Conservation (phyloP, 805 yeast genomes). For the Yarrowia osloensis region DNA sequence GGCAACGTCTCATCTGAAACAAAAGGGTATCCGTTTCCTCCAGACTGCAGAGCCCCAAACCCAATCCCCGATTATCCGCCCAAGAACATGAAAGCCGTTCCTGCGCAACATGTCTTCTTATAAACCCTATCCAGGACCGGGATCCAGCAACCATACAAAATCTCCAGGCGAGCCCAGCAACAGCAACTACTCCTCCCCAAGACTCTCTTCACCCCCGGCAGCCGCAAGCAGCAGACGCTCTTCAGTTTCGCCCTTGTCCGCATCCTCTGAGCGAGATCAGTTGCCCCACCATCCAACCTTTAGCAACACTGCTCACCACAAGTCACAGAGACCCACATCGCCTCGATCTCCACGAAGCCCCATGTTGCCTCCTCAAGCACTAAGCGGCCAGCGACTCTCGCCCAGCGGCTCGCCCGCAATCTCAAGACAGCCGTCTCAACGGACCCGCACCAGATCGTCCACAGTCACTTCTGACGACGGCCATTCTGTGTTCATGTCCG, state of each 20-base stretch:
- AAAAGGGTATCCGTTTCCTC: constrained; percentile 7
- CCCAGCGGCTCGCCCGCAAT: neutral
- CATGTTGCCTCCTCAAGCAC: neutral
- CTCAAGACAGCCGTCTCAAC: neutral
- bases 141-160: neutral
- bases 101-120: constrained; percentile 14
- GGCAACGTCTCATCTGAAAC: constrained; percentile 6
- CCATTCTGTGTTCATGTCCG: constrained; percentile 1
- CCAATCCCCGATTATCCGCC: neutral
- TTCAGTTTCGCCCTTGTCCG: neutral
- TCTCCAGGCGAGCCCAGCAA: neutral
- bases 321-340: neutral
- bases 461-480: constrained; percentile 10
- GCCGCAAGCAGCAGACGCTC: neutral
- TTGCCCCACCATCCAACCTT: neutral
- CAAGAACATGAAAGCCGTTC: constrained; percentile 20
- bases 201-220: neutral
- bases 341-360: neutral
- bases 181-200: neutral
- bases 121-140: constrained; percentile 13
- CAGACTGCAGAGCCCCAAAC: constrained; percentile 11
- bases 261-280: neutral
- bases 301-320: neutral
- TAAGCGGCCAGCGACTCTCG: neutral
- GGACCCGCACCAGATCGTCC: neutral